Base-by-base conservation (phyloP, 2,329 filamentous ascomycete species). In the Stylonectria norvegica region DNA sequence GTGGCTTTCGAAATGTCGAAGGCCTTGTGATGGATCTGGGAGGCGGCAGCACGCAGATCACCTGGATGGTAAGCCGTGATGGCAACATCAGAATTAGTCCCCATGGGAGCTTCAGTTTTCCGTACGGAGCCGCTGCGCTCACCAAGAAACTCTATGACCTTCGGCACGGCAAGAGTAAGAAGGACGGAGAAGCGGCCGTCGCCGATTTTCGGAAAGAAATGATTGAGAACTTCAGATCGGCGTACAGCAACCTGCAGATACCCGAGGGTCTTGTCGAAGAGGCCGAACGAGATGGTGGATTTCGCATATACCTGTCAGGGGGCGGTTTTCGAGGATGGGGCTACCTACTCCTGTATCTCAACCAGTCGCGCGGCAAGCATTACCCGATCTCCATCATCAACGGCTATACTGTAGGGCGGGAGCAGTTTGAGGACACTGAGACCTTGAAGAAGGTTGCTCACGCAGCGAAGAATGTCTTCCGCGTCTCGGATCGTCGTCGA, bases 371-470 rank as follows among this genome's bases (percentile, higher is more conserved):
- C 5, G 71, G 81, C 14, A 62, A 67, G 12, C 81, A 81, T 1
- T 86, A 86, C 53, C 83, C 83, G 1, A 81, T 86, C 15, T 79
- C 82, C 2, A 78, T 85, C 43, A 85, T 87, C 67, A 86, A 87
- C 50, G 83, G 83, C 2, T 86, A 83, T 59, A 68, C 66, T 11
- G 78, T 71, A 1, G 62, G 63, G 2, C 63, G 66, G 10, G 60
- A 65, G 5, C 64, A 71, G 5, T 83, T 84, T 47, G 61, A 74
- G 12, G 66, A 76, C 43, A 79, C 72, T 0, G 61, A 65, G 28
- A 49, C 53, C 4, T 53, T 61, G 18, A 63, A 66, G 47, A 53
- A 61, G 45, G 57, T 65, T 35, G 52, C 63, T 4, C 54, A 52
- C 5, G 59, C 59, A 4, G 63, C 66, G 27, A 56, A 64, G 29